Percentiles rank a stretch among this genome's conserved stretches.
Evolutionary conservation across 164 flowering plant species (phyloP).

Genomic region (Aristolochia californica): DNA sequence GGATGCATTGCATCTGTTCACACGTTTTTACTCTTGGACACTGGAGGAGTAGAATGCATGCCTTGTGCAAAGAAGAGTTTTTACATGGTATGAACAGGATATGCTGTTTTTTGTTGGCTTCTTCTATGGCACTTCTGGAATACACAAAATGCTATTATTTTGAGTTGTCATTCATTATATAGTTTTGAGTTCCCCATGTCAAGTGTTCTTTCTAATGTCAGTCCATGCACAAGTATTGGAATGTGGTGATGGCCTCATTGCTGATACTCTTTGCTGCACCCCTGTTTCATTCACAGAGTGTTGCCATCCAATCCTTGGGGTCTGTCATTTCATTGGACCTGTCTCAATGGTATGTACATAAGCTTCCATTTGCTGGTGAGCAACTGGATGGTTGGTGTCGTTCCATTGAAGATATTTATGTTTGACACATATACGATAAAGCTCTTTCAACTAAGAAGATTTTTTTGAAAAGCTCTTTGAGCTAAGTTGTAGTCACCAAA

Average conservation of each 20-base stretch:
- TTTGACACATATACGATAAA: too few relatives aligned
- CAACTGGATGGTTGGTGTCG: too few relatives aligned
- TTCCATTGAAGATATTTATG: too few relatives aligned
- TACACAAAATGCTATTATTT: not conserved
- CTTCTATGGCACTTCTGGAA: not conserved
- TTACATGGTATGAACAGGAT: constrained; percentile 25
- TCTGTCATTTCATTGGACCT: too few relatives aligned
- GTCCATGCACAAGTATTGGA: too few relatives aligned
- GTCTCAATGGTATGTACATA: too few relatives aligned
- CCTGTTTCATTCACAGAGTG: not conserved
- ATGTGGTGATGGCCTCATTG: too few relatives aligned
- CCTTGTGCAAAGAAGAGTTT: constrained; percentile 58
- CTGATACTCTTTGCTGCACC: not conserved
- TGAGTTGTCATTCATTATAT: not conserved
- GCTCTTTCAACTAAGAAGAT: too few relatives aligned
- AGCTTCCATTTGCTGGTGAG: too few relatives aligned
- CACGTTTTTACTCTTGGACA: constrained; percentile 54
- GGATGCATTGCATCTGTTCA: constrained; percentile 80
- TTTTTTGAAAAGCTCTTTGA: too few relatives aligned
- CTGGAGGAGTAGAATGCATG: constrained; percentile 81
- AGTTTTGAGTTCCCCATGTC: not conserved
- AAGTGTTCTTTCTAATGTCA: not conserved
- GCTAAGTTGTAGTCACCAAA: too few relatives aligned
- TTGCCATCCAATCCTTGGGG: too few relatives aligned
- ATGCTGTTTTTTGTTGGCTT: not conserved